Percentiles rank a stretch among this genome's conserved stretches.
phyloP scores from a whole-genome alignment of 495 filamentous ascomycete genomes.

The Glonium stellatum region DNA sequence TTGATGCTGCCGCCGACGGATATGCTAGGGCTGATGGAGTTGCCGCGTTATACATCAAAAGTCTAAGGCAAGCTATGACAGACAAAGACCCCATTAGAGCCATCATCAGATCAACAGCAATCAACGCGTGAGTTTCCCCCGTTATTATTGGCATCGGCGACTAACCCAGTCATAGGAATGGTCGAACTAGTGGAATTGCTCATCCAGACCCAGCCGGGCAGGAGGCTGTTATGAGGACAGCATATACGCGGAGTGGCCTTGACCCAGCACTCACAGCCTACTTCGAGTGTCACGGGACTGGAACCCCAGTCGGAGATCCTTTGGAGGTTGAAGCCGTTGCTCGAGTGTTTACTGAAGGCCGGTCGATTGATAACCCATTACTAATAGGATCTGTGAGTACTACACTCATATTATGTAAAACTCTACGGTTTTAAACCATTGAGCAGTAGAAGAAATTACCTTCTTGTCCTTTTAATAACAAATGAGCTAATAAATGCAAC shows the following conservation, averaged over 20 bases:
- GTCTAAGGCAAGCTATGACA: slow-evolving; percentile 32
- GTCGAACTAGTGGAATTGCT: slow-evolving; percentile 13
- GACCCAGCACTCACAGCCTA: slow-evolving; percentile 31
- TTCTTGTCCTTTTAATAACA: no score
- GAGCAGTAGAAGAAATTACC: no score
- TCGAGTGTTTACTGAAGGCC: slow-evolving; percentile 39
- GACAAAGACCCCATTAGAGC: slow-evolving; percentile 35
- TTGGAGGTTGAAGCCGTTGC: slow-evolving; percentile 52
- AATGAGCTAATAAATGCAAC: no score
- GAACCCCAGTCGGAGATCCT: slow-evolving; percentile 42
- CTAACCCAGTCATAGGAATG: neutral
- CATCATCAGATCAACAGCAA: no score
- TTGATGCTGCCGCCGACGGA: slow-evolving; percentile 18
- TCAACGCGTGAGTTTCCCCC: slow-evolving; percentile 35
- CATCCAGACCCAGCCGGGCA: slow-evolving; percentile 11
- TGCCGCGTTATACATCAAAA: slow-evolving; percentile 38
- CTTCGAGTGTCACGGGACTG: slow-evolving; percentile 17
- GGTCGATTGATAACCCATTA: slow-evolving; percentile 13
- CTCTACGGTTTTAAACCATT: no score
- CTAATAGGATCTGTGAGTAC: slow-evolving; percentile 27
- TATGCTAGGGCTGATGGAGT: slow-evolving; percentile 29
- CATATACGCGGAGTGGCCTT: slow-evolving; percentile 10
- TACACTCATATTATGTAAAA: no score
- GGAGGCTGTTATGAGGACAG: slow-evolving; percentile 1
- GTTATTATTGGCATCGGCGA: slow-evolving; percentile 7